Evolutionary conservation across 768 basidiomycete genomes (phyloP).

Genomic region (Boletus rubescentipes): DNA sequence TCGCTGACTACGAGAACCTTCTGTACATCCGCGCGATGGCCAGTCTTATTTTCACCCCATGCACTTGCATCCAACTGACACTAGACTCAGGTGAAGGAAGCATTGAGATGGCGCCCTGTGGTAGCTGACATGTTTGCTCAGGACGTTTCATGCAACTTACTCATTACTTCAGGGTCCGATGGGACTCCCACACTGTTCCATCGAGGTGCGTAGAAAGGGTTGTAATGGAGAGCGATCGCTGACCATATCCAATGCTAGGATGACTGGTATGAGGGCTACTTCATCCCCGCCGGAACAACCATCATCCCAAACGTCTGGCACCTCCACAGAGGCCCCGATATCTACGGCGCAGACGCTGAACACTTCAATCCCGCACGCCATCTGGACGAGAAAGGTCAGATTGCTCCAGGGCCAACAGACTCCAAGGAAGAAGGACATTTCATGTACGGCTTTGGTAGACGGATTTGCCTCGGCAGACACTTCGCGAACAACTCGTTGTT

Average conservation of each 20-base stretch:
- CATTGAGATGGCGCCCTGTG: conserved; percentile 9
- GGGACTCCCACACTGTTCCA: conserved; percentile 5
- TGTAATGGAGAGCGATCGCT: not conserved
- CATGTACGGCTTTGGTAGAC: conserved; percentile 7
- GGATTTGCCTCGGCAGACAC: conserved; percentile 34
- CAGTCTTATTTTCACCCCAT: not conserved
- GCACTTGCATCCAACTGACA: not conserved
- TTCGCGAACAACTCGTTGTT: conserved; percentile 36
- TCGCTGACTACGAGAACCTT: conserved; percentile 6
- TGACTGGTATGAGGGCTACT: conserved; percentile 23
- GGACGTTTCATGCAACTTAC: not conserved
- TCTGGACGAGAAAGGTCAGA: not conserved
- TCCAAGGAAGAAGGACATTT: conserved; percentile 19
- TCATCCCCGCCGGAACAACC: conserved; percentile 22
- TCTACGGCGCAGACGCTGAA: conserved; percentile 48
- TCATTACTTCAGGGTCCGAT: not conserved
- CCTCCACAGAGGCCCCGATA: conserved; percentile 38
- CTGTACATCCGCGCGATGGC: conserved; percentile 10
- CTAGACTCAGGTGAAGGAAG: conserved; percentile 3
- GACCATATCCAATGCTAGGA: conserved; percentile 11
- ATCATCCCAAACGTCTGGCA: conserved; percentile 15
- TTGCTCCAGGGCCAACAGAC: not conserved
- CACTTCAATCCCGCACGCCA: conserved; percentile 40
- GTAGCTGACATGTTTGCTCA: not conserved
- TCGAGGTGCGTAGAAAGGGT: not conserved